These are phyloP conservation scores for Podospora australis DNA, from an alignment of 495 filamentous ascomycete genomes.

Conservation along the genomic window DNA sequence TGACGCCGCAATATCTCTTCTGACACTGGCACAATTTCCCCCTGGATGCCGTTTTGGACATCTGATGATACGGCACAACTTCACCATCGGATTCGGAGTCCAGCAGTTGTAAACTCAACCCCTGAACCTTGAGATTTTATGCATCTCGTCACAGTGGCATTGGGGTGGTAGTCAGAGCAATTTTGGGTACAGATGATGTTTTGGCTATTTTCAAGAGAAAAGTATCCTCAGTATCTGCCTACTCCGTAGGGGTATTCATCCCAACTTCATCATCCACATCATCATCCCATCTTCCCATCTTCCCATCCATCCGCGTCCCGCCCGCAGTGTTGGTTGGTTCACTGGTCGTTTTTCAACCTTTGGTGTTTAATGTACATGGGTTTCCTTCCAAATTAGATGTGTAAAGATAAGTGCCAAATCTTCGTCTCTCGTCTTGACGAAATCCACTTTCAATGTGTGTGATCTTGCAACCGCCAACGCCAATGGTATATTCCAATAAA, in stretches of 20 bases:
- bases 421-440: too few relatives aligned
- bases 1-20: neutral
- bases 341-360: neutral
- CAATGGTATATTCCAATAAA: conserved; percentile 21
- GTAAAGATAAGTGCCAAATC: neutral
- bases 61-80: neutral
- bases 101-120: neutral
- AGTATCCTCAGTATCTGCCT: too few relatives aligned
- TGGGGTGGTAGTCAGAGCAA: too few relatives aligned
- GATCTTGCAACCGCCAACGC: conserved; percentile 18
- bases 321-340: neutral
- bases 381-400: neutral
- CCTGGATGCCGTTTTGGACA: neutral
- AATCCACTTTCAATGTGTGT: neutral
- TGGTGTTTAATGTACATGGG: neutral
- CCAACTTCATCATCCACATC: too few relatives aligned
- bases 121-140: neutral
- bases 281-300: neutral
- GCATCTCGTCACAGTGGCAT: too few relatives aligned
- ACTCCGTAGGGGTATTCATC: too few relatives aligned
- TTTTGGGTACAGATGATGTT: neutral
- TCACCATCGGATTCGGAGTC: neutral
- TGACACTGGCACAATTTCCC: neutral
- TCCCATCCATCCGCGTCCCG: neutral
- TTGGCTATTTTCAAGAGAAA: neutral